Base-by-base conservation (phyloP, 495 filamentous ascomycete species). In the Apiosordaria backusii region DNA sequence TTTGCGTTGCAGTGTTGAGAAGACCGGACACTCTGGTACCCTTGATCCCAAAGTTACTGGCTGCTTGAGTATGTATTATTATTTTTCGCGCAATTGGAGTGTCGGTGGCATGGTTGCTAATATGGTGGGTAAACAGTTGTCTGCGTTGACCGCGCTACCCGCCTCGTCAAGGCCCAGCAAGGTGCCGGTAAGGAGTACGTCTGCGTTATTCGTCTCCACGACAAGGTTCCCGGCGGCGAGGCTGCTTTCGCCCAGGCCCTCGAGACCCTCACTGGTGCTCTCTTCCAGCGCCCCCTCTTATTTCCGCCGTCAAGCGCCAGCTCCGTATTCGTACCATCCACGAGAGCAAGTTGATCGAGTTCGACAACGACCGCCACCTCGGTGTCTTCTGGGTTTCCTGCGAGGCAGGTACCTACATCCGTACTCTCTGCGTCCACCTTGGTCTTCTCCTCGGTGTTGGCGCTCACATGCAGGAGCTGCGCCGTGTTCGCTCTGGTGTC, bases 301-400 rank as follows among this genome's bases (percentile, higher is more conserved):
- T 99, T 69, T 98, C 95, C 15, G 95, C 95, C 68, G 95, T 99
- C 75, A 99, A 99, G 88, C 89, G 95, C 76, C 93, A 97, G 81
- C 86, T 99, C 61, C 94, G 95, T 82, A 94, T 98, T 74, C 88
- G 95, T 77, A 97, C 95, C 13, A 97, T 98, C 72, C 89, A 97
- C 78, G 91, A 97, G 80, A 93, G 90, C 83, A 93, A 93, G 80
- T 82, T 97, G 40, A 89, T 93, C 71, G 94, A 99, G 80, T 99
- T 97, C 74, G 95, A 98, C 79, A 97, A 98, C 76, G 93, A 98
- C 64, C 87, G 95, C 67, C 92, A 97, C 74, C 86, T 99, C n/a
- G 96, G 90, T 77, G 93, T 98, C 35, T 99, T 99, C 86, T 97
- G 95, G 95, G 96, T 98, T 65, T 94, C 91, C 78, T 99, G 95